Conservation (phyloP, 148 eudicot species). For the Vaccinium myrtillus region DNA sequence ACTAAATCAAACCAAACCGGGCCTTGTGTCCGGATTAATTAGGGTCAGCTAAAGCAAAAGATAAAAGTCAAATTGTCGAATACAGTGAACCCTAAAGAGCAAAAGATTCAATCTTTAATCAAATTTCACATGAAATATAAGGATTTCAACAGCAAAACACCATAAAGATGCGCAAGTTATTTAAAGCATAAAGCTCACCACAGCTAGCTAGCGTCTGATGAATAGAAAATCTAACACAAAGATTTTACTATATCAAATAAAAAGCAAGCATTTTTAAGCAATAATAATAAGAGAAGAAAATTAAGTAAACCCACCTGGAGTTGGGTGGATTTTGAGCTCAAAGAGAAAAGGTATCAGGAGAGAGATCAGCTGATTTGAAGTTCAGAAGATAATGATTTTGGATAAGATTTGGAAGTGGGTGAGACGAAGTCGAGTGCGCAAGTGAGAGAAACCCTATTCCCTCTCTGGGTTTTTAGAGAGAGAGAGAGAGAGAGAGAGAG, state of each 20-base stretch:
- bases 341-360: not conserved
- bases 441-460: conserved; percentile 23
- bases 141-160: not conserved
- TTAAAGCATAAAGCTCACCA: not conserved
- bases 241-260: not conserved
- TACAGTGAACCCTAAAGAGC: conserved; percentile 13
- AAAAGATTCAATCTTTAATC: not conserved
- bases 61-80: not conserved
- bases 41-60: no score
- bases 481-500: conserved; percentile 11
- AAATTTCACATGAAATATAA: conserved; percentile 13
- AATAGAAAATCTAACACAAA: not conserved
- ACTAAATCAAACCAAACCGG: no score
- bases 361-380: conserved; percentile 3
- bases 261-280: not conserved
- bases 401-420: conserved; percentile 9
- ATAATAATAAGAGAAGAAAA: not conserved
- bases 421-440: conserved; percentile 17
- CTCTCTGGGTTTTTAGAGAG: conserved; percentile 4
- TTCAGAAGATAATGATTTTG: not conserved
- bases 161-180: not conserved
- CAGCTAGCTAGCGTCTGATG: not conserved
- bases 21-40: no score
- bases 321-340: not conserved
- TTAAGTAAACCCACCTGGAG: not conserved